Conservation (phyloP, 2,329 filamentous ascomycete genomes). For the Catunica adiposa region DNA sequence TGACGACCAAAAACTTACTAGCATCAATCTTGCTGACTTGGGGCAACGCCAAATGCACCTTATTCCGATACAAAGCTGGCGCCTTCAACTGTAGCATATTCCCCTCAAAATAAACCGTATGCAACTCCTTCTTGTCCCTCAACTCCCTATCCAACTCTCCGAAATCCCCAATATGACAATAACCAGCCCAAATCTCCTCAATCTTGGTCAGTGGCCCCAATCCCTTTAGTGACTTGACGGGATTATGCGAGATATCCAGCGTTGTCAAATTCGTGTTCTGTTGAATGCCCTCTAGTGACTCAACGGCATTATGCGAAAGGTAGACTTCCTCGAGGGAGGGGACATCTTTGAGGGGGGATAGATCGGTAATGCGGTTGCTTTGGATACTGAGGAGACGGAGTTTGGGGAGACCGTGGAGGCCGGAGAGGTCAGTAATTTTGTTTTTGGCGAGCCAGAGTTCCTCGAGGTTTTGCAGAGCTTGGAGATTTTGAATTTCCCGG, state of each 20-base stretch:
- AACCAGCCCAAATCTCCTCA: slow-evolving; percentile 88
- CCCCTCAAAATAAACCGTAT: slow-evolving; percentile 92
- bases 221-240: slow-evolving; percentile 57
- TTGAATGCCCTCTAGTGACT: slow-evolving; percentile 57
- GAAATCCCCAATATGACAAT: slow-evolving; percentile 69
- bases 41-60: slow-evolving; percentile 73
- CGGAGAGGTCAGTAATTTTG: slow-evolving; percentile 73
- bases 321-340: slow-evolving; percentile 80
- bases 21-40: slow-evolving; percentile 90
- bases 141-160: slow-evolving; percentile 65
- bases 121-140: slow-evolving; percentile 59
- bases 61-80: slow-evolving; percentile 84
- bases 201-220: slow-evolving; percentile 52
- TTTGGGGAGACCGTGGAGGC: slow-evolving; percentile 57
- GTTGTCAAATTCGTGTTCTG: slow-evolving; percentile 51
- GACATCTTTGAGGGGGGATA: slow-evolving; percentile 59
- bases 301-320: slow-evolving; percentile 85
- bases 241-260: slow-evolving; percentile 81
- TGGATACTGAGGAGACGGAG: slow-evolving; percentile 85
- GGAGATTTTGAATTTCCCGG: slow-evolving; percentile 71
- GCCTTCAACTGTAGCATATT: slow-evolving; percentile 70
- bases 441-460: slow-evolving; percentile 93
- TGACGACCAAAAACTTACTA: slow-evolving; percentile 48
- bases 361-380: slow-evolving; percentile 72
- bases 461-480: slow-evolving; percentile 59